These are phyloP conservation scores for Camellia japonica DNA, from an alignment of 148 eudicot genomes.

Conservation along the genomic window DNA sequence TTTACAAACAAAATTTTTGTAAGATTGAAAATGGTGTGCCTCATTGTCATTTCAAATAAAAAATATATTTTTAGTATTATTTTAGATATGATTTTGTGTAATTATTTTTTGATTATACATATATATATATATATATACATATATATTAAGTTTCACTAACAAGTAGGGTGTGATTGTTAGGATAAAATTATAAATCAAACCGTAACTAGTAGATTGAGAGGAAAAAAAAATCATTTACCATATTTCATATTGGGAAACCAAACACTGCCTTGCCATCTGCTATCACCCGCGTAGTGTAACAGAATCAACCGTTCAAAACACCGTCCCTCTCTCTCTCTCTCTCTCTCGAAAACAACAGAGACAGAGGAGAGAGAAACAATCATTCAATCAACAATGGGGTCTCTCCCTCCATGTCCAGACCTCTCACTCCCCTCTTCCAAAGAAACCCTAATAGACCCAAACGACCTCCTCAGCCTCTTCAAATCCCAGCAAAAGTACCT, in stretches of 20 bases:
- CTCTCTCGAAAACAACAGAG: not conserved
- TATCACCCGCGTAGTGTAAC: slow-evolving; percentile 9
- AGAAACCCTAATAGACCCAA: slow-evolving; percentile 19
- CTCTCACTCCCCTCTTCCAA: not conserved
- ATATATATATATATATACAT: too few relatives aligned
- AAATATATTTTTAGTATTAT: too few relatives aligned
- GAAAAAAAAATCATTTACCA: too few relatives aligned
- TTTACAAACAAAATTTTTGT: too few relatives aligned
- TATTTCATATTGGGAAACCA: not conserved
- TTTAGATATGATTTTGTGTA: too few relatives aligned
- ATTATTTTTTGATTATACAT: too few relatives aligned
- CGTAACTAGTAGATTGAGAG: too few relatives aligned
- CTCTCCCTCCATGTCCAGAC: slow-evolving; percentile 26
- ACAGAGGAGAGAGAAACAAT: not conserved
- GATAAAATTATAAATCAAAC: too few relatives aligned
- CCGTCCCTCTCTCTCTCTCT: slow-evolving; percentile 10
- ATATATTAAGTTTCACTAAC: too few relatives aligned
- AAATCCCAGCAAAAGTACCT: slow-evolving; percentile 74
- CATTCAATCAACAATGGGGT: slow-evolving; percentile 28
- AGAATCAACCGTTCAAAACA: slow-evolving; percentile 10
- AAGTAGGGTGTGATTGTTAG: too few relatives aligned
- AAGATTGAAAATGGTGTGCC: too few relatives aligned
- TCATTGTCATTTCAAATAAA: too few relatives aligned
- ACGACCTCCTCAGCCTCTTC: slow-evolving; percentile 61
- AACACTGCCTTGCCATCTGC: not conserved